phyloP scores from a whole-genome alignment of 225 moss, liverwort and hornwort genomes.

The Rhytidiadelphus loreus region DNA sequence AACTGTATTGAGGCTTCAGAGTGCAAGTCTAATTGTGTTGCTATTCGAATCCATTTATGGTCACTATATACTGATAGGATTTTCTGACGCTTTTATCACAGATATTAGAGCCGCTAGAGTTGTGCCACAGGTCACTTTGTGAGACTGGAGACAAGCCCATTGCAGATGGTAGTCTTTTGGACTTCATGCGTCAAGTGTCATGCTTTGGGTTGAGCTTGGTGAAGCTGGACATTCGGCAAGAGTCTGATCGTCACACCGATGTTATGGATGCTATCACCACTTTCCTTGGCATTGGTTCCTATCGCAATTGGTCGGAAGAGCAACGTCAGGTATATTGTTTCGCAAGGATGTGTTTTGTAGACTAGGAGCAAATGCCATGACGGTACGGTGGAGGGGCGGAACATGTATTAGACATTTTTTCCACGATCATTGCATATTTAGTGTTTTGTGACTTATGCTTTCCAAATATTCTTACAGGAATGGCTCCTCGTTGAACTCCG shows the following conservation, averaged over 20 bases:
- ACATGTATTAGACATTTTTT: not conserved
- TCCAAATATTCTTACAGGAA: slow-evolving; percentile 21
- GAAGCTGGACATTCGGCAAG: slow-evolving; percentile 88
- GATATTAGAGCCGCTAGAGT: slow-evolving; percentile 91
- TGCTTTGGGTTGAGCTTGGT: slow-evolving; percentile 89
- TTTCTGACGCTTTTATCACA: slow-evolving; percentile 2
- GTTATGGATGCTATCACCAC: slow-evolving; percentile 85
- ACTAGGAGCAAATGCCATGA: not conserved
- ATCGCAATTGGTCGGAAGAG: slow-evolving; percentile 79
- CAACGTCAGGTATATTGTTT: slow-evolving; percentile 41
- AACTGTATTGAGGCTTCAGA: not conserved
- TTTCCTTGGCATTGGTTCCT: slow-evolving; percentile 84
- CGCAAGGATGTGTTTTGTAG: not conserved
- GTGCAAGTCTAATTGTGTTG: not conserved
- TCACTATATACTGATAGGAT: not conserved
- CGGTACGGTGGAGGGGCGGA: not conserved
- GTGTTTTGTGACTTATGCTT: not conserved
- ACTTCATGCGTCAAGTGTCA: slow-evolving; percentile 95
- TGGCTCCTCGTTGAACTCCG: slow-evolving; percentile 82
- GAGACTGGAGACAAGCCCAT: slow-evolving; percentile 89
- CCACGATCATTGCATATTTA: not conserved
- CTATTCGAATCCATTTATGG: not conserved
- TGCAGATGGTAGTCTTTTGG: slow-evolving; percentile 87
- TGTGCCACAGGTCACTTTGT: slow-evolving; percentile 75
- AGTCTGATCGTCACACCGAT: slow-evolving; percentile 90